Evolutionary conservation across 2,329 filamentous ascomycete species (phyloP), one percentile per base, ranked within the genome.

Genomic region (Fusarium tricinctum): DNA sequence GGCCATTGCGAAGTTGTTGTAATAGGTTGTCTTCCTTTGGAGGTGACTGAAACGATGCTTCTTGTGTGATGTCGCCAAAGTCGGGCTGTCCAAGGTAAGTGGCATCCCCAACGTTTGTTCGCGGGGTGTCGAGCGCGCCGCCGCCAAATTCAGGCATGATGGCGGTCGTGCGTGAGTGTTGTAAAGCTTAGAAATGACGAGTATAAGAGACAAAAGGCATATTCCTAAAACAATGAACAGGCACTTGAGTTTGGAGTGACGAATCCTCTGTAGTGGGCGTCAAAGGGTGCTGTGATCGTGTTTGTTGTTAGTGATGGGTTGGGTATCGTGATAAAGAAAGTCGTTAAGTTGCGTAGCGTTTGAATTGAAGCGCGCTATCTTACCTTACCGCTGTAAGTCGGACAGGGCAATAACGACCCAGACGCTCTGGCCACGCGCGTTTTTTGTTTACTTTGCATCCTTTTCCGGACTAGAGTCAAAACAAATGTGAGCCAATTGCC

Each of bases 21-120:
- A 97, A 82, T 23, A 97, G 81, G 73, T 96, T 92, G 39, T 74
- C 78, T 13, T 81, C 78, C 79, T 92, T 94, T 28, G 85, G 87
- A 23, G 92, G 94, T 30, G 92, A 94, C 58, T 90, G 88, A 72
- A 97, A 97, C 1, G 95, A 96, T 58, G 92, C 89, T 77, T 97
- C 93, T 74, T 94, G 91, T 52, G 93, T 97, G 71, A 95, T 89
- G 73, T 97, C 93, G 62, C 77, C 79, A 75, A 97, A 89, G 75
- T 93, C 90, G 73, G 89, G 82, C 81, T 86, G 80, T 80, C 89
- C 88, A 66, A 97, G 84, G 79, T 91, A 95, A 70, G 94, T 97
- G 80, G 89, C 89, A 85, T 97, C 93, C 76, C 91, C 93, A 71
- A 90, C 80, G 75, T 94, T 92, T 65, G 93, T 97, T 77, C 91